Evolutionary conservation across 768 basidiomycete genomes (phyloP), one percentile per base, ranked within the genome.

Genomic region (Galerina marginata): DNA sequence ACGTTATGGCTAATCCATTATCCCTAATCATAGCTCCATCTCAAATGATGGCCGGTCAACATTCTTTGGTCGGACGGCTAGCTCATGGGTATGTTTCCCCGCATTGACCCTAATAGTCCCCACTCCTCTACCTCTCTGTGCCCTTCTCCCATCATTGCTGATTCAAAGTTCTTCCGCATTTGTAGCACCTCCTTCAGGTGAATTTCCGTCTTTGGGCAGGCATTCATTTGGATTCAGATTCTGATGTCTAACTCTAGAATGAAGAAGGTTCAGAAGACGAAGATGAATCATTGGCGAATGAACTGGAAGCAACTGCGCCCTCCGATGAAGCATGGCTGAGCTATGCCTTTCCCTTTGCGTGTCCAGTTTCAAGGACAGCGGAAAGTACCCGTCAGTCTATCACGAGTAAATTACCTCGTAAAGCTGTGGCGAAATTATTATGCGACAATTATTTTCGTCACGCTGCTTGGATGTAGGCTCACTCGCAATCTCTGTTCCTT

Each of bases 401-500:
- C 11, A 65, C 83, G 50, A 74, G 71, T 43, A 75, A 77, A 48
- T 73, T 89, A 12, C 88, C 88, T 11, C 72, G 69, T 16, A 64
- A 67, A 25, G 59, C 67, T 12, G 60, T 65, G n/a, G 82, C 83
- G 4, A 69, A 69, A 65, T 71, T 66, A 39, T 73, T 86, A 40
- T 76, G 78, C 54, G 76, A 82, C 44, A 77, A 82, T 38, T 90
- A 90, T 72, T 90, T 80, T 71, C 81, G 81, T 65, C 85, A 89
- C 70, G 87, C 85, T 52, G 87, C 86, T 49, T 90, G 88, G 88
- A 87, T 89, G 89, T 88, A 69, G 63, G 88, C 79, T 56, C 43
- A 5, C 43, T 53, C 59, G 26, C 36, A 20, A 15, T 54, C 33
- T 40, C n/a, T 55, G 3, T 40, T 23, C 29, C 38, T 33, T 26